Base-by-base conservation (phyloP, 345 rosid species). In the Syzygium grande region DNA sequence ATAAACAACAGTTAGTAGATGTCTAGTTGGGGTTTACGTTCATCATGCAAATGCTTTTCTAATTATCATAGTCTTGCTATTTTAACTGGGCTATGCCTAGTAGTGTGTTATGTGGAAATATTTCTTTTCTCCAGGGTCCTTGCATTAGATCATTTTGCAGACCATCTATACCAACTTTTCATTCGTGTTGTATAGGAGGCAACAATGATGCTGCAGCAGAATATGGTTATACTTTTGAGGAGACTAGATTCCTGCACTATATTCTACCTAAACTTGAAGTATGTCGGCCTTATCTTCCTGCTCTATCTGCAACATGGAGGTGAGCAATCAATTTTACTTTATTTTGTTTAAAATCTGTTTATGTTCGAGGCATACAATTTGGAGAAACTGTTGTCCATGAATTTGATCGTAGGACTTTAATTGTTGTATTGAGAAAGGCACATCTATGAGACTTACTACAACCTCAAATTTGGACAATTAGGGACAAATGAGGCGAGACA, bases 241-340 rank as follows among this genome's bases (percentile, higher is more conserved):
- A 89, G 84, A 87, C 43, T 73, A 73, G 49, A 86, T 89, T 84
- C 53, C 61, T 49, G 55, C 85, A 52, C 80, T 41, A 58, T 88
- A 53, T 88, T 78, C 85, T 22, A 80, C 87, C 90, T 90, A 87
- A 84, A 79, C 53, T 86, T 51, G 12, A 27, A 41, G 59, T 78
- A 34, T 91, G 89, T 86, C 85, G 52, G 90, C 87, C 38, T 49
- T 79, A 90, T 90, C 89, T 84, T 77, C 98, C 98, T 89, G 87
- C 94, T 87, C 54, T 51, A 43, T 6, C 85, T 85, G 88, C 92
- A 83, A 92, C 90, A 87, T 95, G 98, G 97, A 94, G 51, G 98
- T 95, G 90, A 86, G 95, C 89, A 84, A 86, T 84, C n/a, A 19
- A 77, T 55, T 49, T 55, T 53, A 17, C 85, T 52, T 68, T 51